Evolutionary conservation across 2,329 filamentous ascomycete species (phyloP).

Genomic region (Pyricularia sp.): DNA sequence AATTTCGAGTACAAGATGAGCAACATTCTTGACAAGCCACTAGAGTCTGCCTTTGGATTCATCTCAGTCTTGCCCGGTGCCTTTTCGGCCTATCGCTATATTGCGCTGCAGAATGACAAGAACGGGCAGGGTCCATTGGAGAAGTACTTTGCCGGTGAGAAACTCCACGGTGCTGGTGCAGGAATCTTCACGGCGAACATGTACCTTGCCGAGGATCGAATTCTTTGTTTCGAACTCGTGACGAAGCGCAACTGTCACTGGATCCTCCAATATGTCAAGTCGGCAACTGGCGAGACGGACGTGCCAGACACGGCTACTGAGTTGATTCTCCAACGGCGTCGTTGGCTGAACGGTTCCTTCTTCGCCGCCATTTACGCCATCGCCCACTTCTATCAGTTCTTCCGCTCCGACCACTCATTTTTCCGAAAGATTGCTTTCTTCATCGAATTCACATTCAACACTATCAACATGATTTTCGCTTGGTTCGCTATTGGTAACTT

Average conservation of each 20-base stretch:
- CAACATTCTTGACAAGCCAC: constrained; percentile 95
- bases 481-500: constrained; percentile 99
- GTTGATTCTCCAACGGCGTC: constrained; percentile 87
- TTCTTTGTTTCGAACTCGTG: constrained; percentile 96
- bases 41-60: constrained; percentile 96
- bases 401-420: constrained; percentile 82
- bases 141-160: constrained; percentile 96
- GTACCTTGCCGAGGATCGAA: constrained; percentile 98
- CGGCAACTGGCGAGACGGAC: constrained; percentile 91
- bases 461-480: constrained; percentile 93
- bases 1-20: constrained; percentile 99
- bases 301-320: constrained; percentile 92
- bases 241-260: constrained; percentile 96
- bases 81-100: constrained; percentile 94
- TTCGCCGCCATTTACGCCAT: constrained; percentile 95
- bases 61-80: constrained; percentile 94
- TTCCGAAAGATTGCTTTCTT: constrained; percentile 84
- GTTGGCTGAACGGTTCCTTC: constrained; percentile 97
- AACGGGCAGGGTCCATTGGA: constrained; percentile 85
- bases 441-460: constrained; percentile 90
- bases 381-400: constrained; percentile 92
- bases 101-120: constrained; percentile 94
- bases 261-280: constrained; percentile 98
- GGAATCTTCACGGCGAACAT: constrained; percentile 99
- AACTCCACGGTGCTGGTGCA: constrained; percentile 84